Base-by-base conservation (phyloP, 2,329 filamentous ascomycete genomes). In the Arthrobotrys pseudoclavata region DNA sequence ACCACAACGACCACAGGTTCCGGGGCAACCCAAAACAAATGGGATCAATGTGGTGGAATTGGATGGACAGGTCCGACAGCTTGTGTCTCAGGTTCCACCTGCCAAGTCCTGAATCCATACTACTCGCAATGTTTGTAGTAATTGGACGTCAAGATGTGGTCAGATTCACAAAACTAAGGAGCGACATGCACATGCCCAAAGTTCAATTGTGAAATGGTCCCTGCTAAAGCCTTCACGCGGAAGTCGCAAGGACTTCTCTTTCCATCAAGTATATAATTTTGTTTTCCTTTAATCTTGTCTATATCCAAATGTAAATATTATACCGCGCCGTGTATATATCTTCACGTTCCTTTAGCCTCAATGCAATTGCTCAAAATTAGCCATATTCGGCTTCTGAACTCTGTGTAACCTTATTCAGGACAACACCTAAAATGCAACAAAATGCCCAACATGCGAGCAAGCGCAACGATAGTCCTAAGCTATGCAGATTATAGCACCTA, bases 91-190 rank as follows among this genome's bases (percentile, higher is more conserved):
- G 78, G 79, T 13, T 76, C 71, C 18, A 68, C 61, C 31, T 82
- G 81, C 66, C 67, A 61, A 20, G 61, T 71, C n/a, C 34, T 62
- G n/a, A 81, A 80, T 52, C 61, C 71, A 15, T 82, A 80, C 55
- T 81, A 82, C 31, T 80, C 79, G 15, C 81, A 82, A 70, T 82
- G 81, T 53, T 68, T 79, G 69, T 64, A 74, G 67, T 18, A 12
- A 52, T n/a, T 15, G 3, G 26, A 6, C 22, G 3, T 31, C 26
- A 48, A 45, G 13, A 29, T 47, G 18, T 20, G 4, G 6, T n/a
- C 4, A 37, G 12, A 37, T 37, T 13, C 12, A 7, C 5, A 13
- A 7, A 37, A 7, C 34, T 37, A 37, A 29, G 29, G 29, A n/a
- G 29, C 34, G 10, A 37, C 37, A 10, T 9, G 31, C 13, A 15